Percentiles rank a stretch among this genome's conserved stretches.
These are phyloP conservation scores for Leishmania braziliensis DNA, from an alignment of 208 protist genomes.

Conservation along the genomic window DNA sequence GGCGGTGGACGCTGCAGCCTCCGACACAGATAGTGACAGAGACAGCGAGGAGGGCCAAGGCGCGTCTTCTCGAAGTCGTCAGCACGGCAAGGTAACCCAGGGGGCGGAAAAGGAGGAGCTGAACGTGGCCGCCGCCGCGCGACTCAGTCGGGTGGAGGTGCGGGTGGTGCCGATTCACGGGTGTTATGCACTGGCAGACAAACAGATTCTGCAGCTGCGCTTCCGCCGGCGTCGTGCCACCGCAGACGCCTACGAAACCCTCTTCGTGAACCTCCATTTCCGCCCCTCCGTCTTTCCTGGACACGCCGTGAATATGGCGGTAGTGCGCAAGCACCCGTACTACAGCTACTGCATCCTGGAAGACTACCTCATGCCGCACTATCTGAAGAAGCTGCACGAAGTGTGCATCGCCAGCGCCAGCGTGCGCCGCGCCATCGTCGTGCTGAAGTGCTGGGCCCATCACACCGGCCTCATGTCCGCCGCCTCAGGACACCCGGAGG, in stretches of 20 bases:
- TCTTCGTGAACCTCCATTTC: conserved; percentile 79
- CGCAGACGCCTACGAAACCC: conserved; percentile 38
- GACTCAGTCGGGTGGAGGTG: conserved; percentile 57
- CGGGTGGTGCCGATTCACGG: conserved; percentile 56
- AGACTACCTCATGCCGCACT: conserved; percentile 76
- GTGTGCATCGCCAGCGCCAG: conserved; percentile 57
- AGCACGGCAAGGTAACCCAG: neutral
- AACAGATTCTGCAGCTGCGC: conserved; percentile 61
- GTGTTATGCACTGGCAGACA: conserved; percentile 56
- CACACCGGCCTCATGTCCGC: conserved; percentile 74
- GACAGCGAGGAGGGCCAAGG: neutral
- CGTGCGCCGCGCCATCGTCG: conserved; percentile 69
- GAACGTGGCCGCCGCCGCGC: conserved; percentile 27
- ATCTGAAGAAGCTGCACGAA: conserved; percentile 76
- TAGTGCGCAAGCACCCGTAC: conserved; percentile 71
- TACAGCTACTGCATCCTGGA: conserved; percentile 86
- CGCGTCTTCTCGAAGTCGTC: neutral
- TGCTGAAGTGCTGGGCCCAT: conserved; percentile 88
- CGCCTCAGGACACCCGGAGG: conserved; percentile 70
- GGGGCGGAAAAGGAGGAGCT: neutral
- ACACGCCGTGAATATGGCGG: conserved; percentile 54
- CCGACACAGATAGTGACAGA: conserved; percentile 17
- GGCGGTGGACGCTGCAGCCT: neutral
- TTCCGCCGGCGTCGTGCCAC: conserved; percentile 42
- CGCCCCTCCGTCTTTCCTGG: conserved; percentile 51